A percentile compares a stretch with the other conserved stretches of the same genome.
phyloP scores from a whole-genome alignment of 257 asterid genomes.

The Hygrophila difformis region DNA sequence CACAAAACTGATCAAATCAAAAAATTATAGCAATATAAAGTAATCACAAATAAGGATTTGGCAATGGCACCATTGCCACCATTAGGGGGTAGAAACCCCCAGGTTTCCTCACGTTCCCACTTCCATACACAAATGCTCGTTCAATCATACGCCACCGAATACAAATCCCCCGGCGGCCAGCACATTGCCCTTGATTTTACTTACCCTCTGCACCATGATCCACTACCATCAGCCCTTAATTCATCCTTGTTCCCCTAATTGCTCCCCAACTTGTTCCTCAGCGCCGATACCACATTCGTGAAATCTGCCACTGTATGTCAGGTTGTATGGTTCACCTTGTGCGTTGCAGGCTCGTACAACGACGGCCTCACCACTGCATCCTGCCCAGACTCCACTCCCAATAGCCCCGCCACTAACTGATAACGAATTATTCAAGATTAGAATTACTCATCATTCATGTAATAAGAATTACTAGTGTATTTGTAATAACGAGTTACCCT shows the following conservation, averaged over 20 bases:
- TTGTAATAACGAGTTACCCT: no score
- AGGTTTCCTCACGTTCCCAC: constrained; percentile 44
- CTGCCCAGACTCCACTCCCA: constrained; percentile 70
- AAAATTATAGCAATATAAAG: no score
- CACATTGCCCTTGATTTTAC: constrained; percentile 45
- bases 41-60: no score
- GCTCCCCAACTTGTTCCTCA: constrained; percentile 46
- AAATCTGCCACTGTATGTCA: constrained; percentile 49
- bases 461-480: not conserved
- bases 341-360: constrained; percentile 35
- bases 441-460: not conserved
- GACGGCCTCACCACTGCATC: constrained; percentile 50
- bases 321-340: constrained; percentile 33
- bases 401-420: constrained; percentile 59
- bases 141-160: constrained; percentile 46
- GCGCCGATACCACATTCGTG: constrained; percentile 34
- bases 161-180: constrained; percentile 40
- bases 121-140: constrained; percentile 67
- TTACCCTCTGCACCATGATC: constrained; percentile 49
- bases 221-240: constrained; percentile 40
- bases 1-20: no score
- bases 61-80: constrained; percentile 75
- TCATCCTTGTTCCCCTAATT: constrained; percentile 64
- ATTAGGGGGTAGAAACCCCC: constrained; percentile 78
- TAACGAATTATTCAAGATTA: no score